Conservation (phyloP, 2,329 filamentous ascomycete genomes). For the Sporothrix variecibatus region DNA sequence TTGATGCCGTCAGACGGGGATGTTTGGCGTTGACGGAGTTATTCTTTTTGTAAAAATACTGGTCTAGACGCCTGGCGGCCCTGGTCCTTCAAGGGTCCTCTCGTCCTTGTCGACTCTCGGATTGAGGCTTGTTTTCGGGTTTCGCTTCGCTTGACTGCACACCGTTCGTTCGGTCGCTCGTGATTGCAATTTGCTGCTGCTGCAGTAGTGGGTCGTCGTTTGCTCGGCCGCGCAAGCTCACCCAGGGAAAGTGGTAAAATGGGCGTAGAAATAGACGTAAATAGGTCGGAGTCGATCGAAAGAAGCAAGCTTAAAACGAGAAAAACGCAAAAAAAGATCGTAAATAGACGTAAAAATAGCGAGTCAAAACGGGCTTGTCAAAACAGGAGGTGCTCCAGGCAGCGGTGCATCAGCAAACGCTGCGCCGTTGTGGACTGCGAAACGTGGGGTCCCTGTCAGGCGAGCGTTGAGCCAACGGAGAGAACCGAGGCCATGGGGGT, state of each 20-base stretch:
- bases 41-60: neutral
- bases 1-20: neutral
- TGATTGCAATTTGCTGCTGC: slow-evolving; percentile 8
- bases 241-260: neutral
- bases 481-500: neutral
- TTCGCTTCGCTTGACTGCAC: neutral
- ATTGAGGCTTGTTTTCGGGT: neutral
- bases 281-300: neutral
- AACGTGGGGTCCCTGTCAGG: slow-evolving; percentile 6
- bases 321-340: neutral
- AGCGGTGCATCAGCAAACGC: neutral
- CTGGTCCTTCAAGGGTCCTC: neutral
- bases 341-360: slow-evolving; percentile 13
- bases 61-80: no score
- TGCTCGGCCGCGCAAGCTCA: slow-evolving; percentile 6
- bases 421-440: slow-evolving; percentile 5
- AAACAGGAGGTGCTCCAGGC: slow-evolving; percentile 16
- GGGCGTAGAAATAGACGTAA: neutral
- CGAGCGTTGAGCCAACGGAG: neutral
- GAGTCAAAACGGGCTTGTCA: neutral
- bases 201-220: neutral
- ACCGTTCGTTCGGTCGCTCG: neutral
- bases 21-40: neutral
- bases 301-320: neutral
- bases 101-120: neutral